Base-by-base conservation (phyloP, 2,329 filamentous ascomycete species). In the Salinomyces thailandicus region DNA sequence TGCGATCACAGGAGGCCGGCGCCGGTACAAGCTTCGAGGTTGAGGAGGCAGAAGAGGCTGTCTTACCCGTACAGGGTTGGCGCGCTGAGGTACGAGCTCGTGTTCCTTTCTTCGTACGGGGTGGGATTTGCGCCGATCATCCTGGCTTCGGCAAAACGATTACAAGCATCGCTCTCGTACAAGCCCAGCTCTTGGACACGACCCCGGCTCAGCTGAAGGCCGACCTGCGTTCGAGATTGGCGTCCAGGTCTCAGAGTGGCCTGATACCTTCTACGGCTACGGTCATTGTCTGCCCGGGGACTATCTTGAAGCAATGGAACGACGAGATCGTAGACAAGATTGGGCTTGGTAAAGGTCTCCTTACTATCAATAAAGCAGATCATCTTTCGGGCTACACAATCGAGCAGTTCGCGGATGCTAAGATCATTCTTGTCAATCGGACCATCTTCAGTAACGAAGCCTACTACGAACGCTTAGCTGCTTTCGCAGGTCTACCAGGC, bases 71-170 rank as follows among this genome's bases (percentile, higher is more conserved):
- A 8, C 36, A 51, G 0, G 46, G 68, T 8, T 80, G 74, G 71
- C 67, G 72, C 39, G 66, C 67, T 2, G 76, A 79, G 51, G 74
- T 62, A 1, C 58, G 54, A n/a, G 69, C 66, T n/a, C 47, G 64
- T 40, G 52, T 61, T 22, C 16, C 53, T n/a, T 33, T 62, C 35
- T 22, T 41, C 19, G 43, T 77, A 27, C 67, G 65, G 13, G 77
- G 78, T 9, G 78, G 77, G 4, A 64, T 81, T 13, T 61, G 80
- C 20, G 76, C 76, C 2, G 75, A 80, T 48, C 65, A 73, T 30
- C 75, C 79, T 20, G 77, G 74, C 0, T 81, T 77, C 49, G 79
- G 79, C 0, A 82, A 83, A 48, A 82, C 78, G 0, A 69, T 75
- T 1, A 69, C 72, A 0, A 69, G 68, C 2, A 61, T 81, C 9